Conservation (phyloP, 805 yeast genomes). For the Candida glaebosa region DNA sequence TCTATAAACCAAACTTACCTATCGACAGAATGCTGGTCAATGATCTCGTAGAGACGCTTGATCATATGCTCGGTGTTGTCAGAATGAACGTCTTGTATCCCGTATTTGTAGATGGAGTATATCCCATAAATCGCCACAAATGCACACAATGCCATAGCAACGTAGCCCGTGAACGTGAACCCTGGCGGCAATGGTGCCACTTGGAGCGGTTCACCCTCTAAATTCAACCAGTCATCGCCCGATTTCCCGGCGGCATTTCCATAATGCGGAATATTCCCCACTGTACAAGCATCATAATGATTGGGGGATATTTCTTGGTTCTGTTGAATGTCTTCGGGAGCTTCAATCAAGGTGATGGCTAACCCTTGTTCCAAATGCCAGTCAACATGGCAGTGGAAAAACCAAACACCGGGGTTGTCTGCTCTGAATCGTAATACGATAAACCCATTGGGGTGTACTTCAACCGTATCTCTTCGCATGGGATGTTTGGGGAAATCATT, state of each 20-base stretch:
- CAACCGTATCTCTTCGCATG: slow-evolving; percentile 77
- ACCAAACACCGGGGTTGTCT: slow-evolving; percentile 97
- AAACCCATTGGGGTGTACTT: slow-evolving; percentile 80
- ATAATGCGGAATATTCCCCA: slow-evolving; percentile 39
- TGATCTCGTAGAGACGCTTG: slow-evolving; percentile 25
- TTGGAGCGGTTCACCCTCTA: slow-evolving; percentile 60
- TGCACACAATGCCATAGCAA: slow-evolving; percentile 56
- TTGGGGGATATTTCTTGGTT: slow-evolving; percentile 36
- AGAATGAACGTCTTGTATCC: slow-evolving; percentile 57
- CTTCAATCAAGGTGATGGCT: slow-evolving; percentile 77
- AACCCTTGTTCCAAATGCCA: slow-evolving; percentile 98
- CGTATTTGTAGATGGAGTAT: slow-evolving; percentile 56
- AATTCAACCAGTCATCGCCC: slow-evolving; percentile 47
- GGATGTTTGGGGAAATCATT: slow-evolving; percentile 65
- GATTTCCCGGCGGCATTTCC: slow-evolving; percentile 73
- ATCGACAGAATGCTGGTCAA: slow-evolving; percentile 18
- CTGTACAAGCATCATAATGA: slow-evolving; percentile 48
- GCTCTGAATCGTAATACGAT: slow-evolving; percentile 85
- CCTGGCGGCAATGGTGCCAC: slow-evolving; percentile 64
- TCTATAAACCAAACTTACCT: background rate
- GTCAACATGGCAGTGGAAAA: slow-evolving; percentile 98
- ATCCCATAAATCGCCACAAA: slow-evolving; percentile 59
- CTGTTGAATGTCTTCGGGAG: slow-evolving; percentile 64
- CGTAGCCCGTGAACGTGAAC: slow-evolving; percentile 66
- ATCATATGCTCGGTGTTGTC: slow-evolving; percentile 47